phyloP scores from a whole-genome alignment of 2,329 filamentous ascomycete species.

The Ploettnerulaceae sp. region DNA sequence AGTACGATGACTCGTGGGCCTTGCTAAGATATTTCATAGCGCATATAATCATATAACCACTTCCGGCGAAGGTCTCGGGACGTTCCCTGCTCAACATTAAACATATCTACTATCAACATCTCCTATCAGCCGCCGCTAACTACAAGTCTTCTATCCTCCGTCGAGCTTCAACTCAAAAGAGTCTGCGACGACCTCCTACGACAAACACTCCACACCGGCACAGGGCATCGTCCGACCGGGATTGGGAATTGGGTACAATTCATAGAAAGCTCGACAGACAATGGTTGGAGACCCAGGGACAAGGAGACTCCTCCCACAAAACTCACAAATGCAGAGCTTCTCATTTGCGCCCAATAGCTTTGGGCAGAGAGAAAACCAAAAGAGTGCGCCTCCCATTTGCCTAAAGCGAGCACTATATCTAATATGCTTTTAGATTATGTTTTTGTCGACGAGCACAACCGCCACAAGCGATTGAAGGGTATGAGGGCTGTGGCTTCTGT shows the following conservation, averaged over 20 bases:
- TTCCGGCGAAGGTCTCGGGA: slow-evolving; percentile 20
- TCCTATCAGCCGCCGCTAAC: slow-evolving; percentile 13
- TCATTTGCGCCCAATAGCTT: slow-evolving; percentile 64
- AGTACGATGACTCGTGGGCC: slow-evolving; percentile 25
- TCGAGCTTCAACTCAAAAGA: slow-evolving; percentile 7
- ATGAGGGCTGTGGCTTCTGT: slow-evolving; percentile 29
- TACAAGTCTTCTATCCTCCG: background rate
- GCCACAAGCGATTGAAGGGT: slow-evolving; percentile 95
- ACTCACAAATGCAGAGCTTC: slow-evolving; percentile 67
- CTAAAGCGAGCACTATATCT: slow-evolving; percentile 23
- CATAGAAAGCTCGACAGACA: slow-evolving; percentile 21
- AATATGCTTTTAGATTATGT: slow-evolving; percentile 72
- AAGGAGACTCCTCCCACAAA: slow-evolving; percentile 61
- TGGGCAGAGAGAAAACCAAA: slow-evolving; percentile 70
- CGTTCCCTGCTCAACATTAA: slow-evolving; percentile 21
- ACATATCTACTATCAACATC: slow-evolving; percentile 21
- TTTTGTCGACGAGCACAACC: slow-evolving; percentile 97
- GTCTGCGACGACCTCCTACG: background rate
- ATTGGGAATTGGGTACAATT: background rate
- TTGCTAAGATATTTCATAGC: slow-evolving; percentile 25
- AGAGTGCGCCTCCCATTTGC: slow-evolving; percentile 55
- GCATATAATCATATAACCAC: slow-evolving; percentile 20
- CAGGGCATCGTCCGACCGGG: background rate
- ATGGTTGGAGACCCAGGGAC: slow-evolving; percentile 62
- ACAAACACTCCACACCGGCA: no score